These are phyloP conservation scores for Pachysandra terminalis DNA, from an alignment of 164 flowering plant species.

Conservation along the genomic window DNA sequence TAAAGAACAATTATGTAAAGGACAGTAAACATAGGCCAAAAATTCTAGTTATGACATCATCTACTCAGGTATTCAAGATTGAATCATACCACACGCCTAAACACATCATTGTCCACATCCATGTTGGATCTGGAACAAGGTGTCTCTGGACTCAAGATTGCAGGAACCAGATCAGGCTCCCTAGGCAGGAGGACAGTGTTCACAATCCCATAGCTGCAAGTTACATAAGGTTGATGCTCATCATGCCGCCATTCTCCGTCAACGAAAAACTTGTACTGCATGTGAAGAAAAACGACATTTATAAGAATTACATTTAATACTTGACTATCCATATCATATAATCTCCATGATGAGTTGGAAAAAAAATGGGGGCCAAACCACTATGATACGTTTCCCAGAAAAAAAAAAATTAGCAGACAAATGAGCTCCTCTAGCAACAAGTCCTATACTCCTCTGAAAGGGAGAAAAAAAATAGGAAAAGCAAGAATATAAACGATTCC, in stretches of 20 bases:
- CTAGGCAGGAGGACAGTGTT: constrained; percentile 57
- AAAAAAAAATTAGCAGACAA: too few species aligned
- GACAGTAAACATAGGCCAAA: background rate
- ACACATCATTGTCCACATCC: constrained; percentile 80
- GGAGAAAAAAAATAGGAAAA: too few species aligned
- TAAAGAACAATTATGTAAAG: background rate
- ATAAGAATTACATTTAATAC: too few species aligned
- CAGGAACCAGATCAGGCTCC: constrained; percentile 41
- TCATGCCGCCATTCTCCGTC: constrained; percentile 97
- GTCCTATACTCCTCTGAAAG: too few species aligned
- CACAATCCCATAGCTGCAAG: too few species aligned
- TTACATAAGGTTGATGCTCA: constrained; percentile 50
- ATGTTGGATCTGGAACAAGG: constrained; percentile 53
- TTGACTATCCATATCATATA: too few species aligned
- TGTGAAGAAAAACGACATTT: constrained; percentile 5
- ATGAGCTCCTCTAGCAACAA: too few species aligned
- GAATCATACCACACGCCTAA: constrained; percentile 54
- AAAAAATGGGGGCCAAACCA: too few species aligned
- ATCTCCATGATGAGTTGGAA: too few species aligned
- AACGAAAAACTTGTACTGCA: constrained; percentile 87
- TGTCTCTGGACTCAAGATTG: constrained; percentile 29
- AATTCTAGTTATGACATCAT: background rate
- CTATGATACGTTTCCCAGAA: too few species aligned
- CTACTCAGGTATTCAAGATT: background rate
- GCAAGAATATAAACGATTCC: too few species aligned